A percentile compares a stretch with the other conserved stretches of the same genome.
Evolutionary conservation across 352 stramenopile species (phyloP).

Genomic region (Phytophthora citricola): DNA sequence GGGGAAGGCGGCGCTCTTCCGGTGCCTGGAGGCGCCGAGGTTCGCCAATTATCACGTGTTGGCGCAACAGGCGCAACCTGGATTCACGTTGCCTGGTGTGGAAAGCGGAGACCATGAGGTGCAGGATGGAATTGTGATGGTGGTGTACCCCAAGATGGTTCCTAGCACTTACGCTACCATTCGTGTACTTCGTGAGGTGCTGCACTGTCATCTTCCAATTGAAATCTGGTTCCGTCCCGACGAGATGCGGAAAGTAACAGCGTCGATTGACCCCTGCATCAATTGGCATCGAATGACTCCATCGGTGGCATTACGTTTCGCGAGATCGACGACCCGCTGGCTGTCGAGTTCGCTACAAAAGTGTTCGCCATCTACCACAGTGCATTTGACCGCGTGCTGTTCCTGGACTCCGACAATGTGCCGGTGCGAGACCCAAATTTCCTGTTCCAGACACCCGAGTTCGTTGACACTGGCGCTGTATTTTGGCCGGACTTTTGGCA

Average conservation of each 20-base stretch:
- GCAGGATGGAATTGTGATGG: constrained; percentile 52
- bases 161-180: constrained; percentile 45
- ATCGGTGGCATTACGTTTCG: constrained; percentile 33
- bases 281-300: constrained; percentile 22
- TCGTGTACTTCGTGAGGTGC: constrained; percentile 35
- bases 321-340: constrained; percentile 32
- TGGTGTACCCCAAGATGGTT: constrained; percentile 57
- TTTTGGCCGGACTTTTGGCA: constrained; percentile 53
- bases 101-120: background rate
- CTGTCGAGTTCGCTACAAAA: constrained; percentile 55
- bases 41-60: constrained; percentile 43
- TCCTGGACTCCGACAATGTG: constrained; percentile 62
- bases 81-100: constrained; percentile 11
- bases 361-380: constrained; percentile 52
- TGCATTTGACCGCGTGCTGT: constrained; percentile 48
- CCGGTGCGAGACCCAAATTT: constrained; percentile 26
- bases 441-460: constrained; percentile 19
- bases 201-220: constrained; percentile 50
- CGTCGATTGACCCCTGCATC: constrained; percentile 25
- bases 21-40: constrained; percentile 45
- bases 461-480: constrained; percentile 40
- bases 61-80: constrained; percentile 17
- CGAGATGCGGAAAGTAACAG: constrained; percentile 38
- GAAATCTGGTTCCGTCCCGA: constrained; percentile 57
- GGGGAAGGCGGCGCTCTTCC: constrained; percentile 36